Evolutionary conservation across 1,139 yeast genomes (phyloP).

Genomic region (Saccharomyces hybrid): DNA sequence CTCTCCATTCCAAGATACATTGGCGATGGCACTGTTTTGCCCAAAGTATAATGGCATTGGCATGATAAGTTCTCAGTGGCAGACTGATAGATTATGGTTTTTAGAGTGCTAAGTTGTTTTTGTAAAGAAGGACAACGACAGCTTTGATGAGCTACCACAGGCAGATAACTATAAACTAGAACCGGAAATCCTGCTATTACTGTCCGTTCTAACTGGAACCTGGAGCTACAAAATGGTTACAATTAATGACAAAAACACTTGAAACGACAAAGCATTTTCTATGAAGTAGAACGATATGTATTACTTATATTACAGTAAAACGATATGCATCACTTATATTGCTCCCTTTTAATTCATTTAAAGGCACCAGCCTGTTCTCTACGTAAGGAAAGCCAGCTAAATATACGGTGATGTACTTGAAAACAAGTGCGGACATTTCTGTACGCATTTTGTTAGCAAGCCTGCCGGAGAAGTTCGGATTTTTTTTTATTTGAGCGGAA

Average conservation of each 20-base stretch:
- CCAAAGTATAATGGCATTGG: neutral
- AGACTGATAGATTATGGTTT: neutral
- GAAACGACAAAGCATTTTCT: neutral
- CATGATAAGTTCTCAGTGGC: neutral
- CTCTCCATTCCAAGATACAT: neutral
- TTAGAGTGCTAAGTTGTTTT: neutral
- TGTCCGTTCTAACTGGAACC: no score
- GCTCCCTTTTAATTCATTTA: slow-evolving; percentile 3
- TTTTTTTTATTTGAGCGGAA: neutral
- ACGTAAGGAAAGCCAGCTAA: neutral
- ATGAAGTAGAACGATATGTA: no score
- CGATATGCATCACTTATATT: neutral
- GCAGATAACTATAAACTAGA: no score
- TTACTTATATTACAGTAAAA: neutral
- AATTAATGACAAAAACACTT: neutral
- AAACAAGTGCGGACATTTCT: neutral
- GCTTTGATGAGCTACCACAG: neutral
- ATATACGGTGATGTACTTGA: neutral
- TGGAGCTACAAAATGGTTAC: neutral
- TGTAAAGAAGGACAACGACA: neutral
- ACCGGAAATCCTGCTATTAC: no score
- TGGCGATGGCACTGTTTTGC: neutral
- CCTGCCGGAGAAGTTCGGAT: neutral
- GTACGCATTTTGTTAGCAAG: neutral
- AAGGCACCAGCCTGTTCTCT: neutral